Evolutionary conservation across 257 asterid genomes (phyloP), one percentile per base, ranked within the genome.

Genomic region (Primulina eburnea): DNA sequence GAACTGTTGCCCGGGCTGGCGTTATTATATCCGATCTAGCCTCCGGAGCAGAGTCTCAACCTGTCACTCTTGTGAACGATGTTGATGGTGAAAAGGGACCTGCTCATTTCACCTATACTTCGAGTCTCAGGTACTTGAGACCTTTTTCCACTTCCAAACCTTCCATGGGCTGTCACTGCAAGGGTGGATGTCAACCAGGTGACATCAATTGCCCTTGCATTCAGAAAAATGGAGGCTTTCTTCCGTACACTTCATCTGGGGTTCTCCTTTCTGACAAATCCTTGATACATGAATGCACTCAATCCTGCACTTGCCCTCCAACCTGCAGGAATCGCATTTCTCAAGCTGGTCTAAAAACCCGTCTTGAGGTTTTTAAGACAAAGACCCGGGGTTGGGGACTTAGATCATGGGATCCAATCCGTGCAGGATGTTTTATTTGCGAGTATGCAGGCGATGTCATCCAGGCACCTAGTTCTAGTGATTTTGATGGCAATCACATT

Each of bases 381-480:
- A 85, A 79, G 77, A 82, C 84, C 75, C 75, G 82, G 78, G 97
- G 97, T 24, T 93, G 99, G 99, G 99, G 99, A 52, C 96, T 93
- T 69, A 86, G 99, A 77, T 93, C 99, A 2, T 93, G 95, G 96
- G 97, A 93, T 72, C 89, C 96, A 24, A 90, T 93, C 29, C 95
- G 96, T 14, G 81, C 86, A 10, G 99, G 99, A 55, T 80, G 88
- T 47, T 93, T 87, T 77, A 79, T 93, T 38, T 93, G 96, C 62
- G 97, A 93, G 83, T 93, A 90, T 83, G 97, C 94, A 0, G 99
- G 99, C 64, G 99, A 93, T 74, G 85, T 81, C 24, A 67, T 86
- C 47, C 80, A 65, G 76, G 79, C 61, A 78, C 87, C 80, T 73
- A 70, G 69, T 38, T 84, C 78, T 18, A 82, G 67, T 60, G 91